A percentile compares a stretch with the other conserved stretches of the same genome.
These are phyloP conservation scores for Neonectria sp. DNA, from an alignment of 2,329 filamentous ascomycete genomes.

Conservation along the genomic window DNA sequence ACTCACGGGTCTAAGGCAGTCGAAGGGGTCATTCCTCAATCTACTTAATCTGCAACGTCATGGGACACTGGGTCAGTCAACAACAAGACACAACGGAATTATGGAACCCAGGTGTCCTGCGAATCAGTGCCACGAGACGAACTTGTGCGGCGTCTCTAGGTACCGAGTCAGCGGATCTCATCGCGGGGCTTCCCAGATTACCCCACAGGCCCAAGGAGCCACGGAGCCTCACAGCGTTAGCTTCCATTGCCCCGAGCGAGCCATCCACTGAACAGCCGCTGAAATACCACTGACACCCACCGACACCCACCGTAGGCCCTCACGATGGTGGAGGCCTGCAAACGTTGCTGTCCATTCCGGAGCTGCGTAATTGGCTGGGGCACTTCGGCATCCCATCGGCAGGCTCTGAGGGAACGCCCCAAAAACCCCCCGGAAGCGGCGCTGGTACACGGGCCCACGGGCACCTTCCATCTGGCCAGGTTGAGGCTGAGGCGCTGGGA, in stretches of 20 bases:
- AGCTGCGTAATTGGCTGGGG: conserved; percentile 26
- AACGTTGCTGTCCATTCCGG: conserved; percentile 17
- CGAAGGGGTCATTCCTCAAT: background rate
- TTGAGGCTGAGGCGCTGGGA: no score
- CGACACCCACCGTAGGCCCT: background rate
- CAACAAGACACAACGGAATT: no score
- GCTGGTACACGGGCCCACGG: background rate
- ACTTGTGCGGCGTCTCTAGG: background rate
- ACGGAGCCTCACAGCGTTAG: conserved; percentile 33
- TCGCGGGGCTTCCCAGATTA: conserved; percentile 16
- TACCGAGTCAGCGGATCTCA: conserved; percentile 25
- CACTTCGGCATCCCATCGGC: conserved; percentile 31
- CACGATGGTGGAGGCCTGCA: conserved; percentile 9
- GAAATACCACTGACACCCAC: conserved; percentile 7
- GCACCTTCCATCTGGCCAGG: conserved; percentile 2
- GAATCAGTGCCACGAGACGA: background rate
- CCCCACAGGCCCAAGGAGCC: conserved; percentile 14
- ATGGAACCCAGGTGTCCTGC: background rate
- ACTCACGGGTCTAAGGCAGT: background rate
- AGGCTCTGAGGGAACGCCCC: conserved; percentile 8
- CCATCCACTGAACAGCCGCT: conserved; percentile 24
- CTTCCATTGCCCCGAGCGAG: conserved; percentile 45
- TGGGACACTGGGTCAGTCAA: background rate
- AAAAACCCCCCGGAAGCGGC: conserved; percentile 18
- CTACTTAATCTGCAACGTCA: background rate